Conservation (phyloP, 768 basidiomycete species). For the Leucosporidium scottii region DNA sequence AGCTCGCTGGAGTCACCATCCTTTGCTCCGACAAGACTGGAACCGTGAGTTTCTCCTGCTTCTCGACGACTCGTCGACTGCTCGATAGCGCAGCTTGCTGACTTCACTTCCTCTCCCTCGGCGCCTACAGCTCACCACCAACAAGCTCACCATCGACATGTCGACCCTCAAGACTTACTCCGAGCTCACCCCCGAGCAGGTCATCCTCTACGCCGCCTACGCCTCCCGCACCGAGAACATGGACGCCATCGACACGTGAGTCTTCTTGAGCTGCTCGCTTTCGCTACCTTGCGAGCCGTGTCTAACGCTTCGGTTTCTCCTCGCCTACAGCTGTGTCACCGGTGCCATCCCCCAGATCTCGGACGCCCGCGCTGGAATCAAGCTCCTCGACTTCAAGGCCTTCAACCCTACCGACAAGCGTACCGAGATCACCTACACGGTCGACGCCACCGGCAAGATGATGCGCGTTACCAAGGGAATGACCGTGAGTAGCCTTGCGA, state of each 20-base stretch:
- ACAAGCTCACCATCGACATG: constrained; percentile 97
- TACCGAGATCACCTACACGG: constrained; percentile 95
- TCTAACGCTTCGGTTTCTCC: not conserved
- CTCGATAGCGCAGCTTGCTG: not conserved
- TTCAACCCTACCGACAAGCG: constrained; percentile 99
- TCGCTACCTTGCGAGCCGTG: not conserved
- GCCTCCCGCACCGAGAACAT: constrained; percentile 98
- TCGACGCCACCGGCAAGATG: constrained; percentile 86
- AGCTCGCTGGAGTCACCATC: constrained; percentile 96
- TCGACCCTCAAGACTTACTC: constrained; percentile 86
- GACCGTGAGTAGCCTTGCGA: constrained; percentile 52
- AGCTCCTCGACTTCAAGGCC: constrained; percentile 96
- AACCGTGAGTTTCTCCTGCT: constrained; percentile 20
- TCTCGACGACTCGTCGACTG: not conserved
- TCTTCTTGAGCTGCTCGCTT: not conserved
- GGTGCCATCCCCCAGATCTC: constrained; percentile 62
- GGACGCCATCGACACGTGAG: constrained; percentile 77
- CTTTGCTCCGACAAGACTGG: constrained; percentile 86
- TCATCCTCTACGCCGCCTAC: constrained; percentile 88
- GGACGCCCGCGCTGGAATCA: constrained; percentile 83
- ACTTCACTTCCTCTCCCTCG: not conserved
- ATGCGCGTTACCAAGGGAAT: constrained; percentile 99
- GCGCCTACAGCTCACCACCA: constrained; percentile 68
- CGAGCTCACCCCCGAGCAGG: constrained; percentile 77
- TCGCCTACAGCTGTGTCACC: constrained; percentile 55